These are phyloP conservation scores for Pythium insidiosum DNA, from an alignment of 352 stramenopile species.

Conservation along the genomic window DNA sequence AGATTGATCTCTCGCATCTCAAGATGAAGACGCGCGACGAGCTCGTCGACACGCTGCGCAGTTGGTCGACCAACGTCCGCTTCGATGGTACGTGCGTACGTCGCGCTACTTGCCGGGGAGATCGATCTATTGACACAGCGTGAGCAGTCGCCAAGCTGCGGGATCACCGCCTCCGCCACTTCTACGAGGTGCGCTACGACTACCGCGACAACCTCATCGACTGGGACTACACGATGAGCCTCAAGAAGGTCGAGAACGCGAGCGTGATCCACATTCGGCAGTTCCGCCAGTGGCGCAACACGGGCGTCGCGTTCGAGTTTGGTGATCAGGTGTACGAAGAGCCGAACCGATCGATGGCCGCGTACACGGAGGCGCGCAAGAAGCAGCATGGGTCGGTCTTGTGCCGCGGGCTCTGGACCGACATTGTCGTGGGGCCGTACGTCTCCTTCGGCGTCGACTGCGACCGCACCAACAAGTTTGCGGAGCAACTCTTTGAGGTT, in stretches of 20 bases:
- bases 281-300: conserved; percentile 89
- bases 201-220: conserved; percentile 90
- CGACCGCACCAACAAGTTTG: conserved; percentile 60
- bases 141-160: conserved; percentile 64
- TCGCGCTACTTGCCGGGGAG: too few species aligned
- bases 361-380: conserved; percentile 81
- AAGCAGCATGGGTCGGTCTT: conserved; percentile 69
- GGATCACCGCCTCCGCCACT: conserved; percentile 84
- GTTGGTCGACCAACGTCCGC: conserved; percentile 55
- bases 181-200: conserved; percentile 91
- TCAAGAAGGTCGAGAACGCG: conserved; percentile 80
- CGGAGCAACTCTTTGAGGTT: conserved; percentile 88
- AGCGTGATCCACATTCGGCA: conserved; percentile 91
- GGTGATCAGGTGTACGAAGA: conserved; percentile 87
- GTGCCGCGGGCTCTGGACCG: conserved; percentile 85
- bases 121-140: too few species aligned
- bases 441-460: conserved; percentile 86
- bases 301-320: conserved; percentile 93
- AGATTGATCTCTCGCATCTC: conserved; percentile 80
- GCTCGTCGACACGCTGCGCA: conserved; percentile 80
- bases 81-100: conserved; percentile 76
- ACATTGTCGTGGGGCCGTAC: conserved; percentile 90
- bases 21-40: conserved; percentile 88
- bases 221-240: conserved; percentile 93
- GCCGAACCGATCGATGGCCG: conserved; percentile 87